A percentile compares a stretch with the other conserved stretches of the same genome.
Evolutionary conservation across 352 stramenopile species (phyloP).

Genomic region (Pythium plurisporium): DNA sequence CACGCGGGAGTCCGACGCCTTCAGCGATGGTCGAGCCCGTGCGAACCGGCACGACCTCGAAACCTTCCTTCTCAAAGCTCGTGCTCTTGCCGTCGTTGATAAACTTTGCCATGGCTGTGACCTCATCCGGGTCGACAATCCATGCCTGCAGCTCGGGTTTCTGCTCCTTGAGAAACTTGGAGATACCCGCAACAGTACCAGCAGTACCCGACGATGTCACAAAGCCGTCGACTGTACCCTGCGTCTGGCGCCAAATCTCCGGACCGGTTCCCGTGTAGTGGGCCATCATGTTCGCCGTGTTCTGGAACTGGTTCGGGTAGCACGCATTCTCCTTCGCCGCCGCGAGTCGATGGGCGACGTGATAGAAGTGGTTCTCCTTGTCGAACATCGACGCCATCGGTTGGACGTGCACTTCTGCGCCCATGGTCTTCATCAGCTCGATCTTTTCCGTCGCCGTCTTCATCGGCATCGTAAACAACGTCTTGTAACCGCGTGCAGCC

Average conservation of each 20-base stretch:
- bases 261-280: conserved; percentile 80
- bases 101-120: conserved; percentile 84
- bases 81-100: conserved; percentile 62
- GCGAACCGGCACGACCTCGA: conserved; percentile 81
- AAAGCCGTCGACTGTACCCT: conserved; percentile 90
- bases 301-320: conserved; percentile 77
- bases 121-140: conserved; percentile 75
- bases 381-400: conserved; percentile 60
- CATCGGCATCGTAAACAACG: conserved; percentile 68
- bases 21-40: conserved; percentile 90
- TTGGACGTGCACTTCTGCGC: conserved; percentile 57
- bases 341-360: conserved; percentile 55
- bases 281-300: conserved; percentile 61
- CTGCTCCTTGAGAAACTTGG: conserved; percentile 91
- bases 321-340: conserved; percentile 31
- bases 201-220: conserved; percentile 88
- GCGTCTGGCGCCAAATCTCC: conserved; percentile 87
- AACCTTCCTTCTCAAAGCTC: conserved; percentile 82
- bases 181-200: conserved; percentile 90
- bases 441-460: conserved; percentile 73
- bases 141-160: conserved; percentile 56
- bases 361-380: conserved; percentile 72
- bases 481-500: conserved; percentile 81
- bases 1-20: conserved; percentile 90
- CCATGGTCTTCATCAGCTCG: conserved; percentile 76